Percentiles rank a stretch among this genome's conserved stretches.
These are phyloP conservation scores for Pouteria glomerata DNA, from an alignment of 148 eudicot genomes.

Conservation along the genomic window DNA sequence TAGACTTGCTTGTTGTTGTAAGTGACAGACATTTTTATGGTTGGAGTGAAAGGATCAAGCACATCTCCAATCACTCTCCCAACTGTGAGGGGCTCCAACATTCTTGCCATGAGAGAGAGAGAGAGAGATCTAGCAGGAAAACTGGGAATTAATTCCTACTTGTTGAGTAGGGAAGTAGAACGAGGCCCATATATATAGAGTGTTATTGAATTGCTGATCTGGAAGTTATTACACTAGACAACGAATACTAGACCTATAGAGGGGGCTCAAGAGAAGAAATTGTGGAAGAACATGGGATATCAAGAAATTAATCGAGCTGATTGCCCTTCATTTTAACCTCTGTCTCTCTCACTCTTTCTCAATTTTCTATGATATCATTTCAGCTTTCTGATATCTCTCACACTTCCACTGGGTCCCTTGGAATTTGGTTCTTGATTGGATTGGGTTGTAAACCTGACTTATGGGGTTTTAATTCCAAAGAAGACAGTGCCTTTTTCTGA, in stretches of 20 bases:
- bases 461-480: too few species aligned
- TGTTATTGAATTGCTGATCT: neutral
- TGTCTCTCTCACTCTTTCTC: neutral
- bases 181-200: neutral
- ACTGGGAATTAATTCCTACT: neutral
- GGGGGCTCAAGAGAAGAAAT: neutral
- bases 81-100: slow-evolving; percentile 50
- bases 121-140: neutral
- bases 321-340: too few species aligned
- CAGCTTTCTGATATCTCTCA: neutral
- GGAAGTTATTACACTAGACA: neutral
- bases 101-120: slow-evolving; percentile 34
- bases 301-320: neutral
- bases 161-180: neutral
- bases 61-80: slow-evolving; percentile 90
- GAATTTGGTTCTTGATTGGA: slow-evolving; percentile 23
- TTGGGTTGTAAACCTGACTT: slow-evolving; percentile 14
- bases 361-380: neutral
- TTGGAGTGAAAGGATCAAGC: slow-evolving; percentile 56
- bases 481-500: too few species aligned
- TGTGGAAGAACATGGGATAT: neutral
- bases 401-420: slow-evolving; percentile 8
- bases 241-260: neutral
- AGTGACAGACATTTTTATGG: slow-evolving; percentile 37
- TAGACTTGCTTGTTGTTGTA: slow-evolving; percentile 53